Base-by-base conservation (phyloP, 495 filamentous ascomycete genomes). In the Xylaria cubensis region DNA sequence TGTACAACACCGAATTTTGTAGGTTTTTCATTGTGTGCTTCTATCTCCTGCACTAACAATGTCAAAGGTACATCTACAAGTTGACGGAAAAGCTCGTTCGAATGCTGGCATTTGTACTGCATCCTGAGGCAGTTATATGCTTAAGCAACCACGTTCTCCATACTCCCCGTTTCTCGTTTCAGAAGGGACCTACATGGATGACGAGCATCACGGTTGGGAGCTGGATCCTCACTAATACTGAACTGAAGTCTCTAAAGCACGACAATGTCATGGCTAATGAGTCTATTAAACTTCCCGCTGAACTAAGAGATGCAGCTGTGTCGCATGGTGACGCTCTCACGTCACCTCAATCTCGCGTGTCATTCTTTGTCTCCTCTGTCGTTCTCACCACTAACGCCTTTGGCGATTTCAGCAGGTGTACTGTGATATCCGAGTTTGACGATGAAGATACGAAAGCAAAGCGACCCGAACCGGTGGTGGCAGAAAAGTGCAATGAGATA, bases 371-470 rank as follows among this genome's bases (percentile, higher is more conserved):
- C 4, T 74, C 72, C n/a, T 74, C 72, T 24, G 42, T 74, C 24
- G 63, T 74, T 41, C 46, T 74, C 12, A 71, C 72, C 19, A 74
- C 72, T 1, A 74, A 74, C n/a, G 61, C 34, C 8, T 71, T 74
- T 41, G 72, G 72, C 55, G 72, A 74, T 17, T 74, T 74, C 24
- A 74, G 72, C 42, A 64, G 67, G 46, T 74, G 68, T 34, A 67
- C 62, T 21, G 39, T 71, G 0, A 71, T 74, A 19, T 74, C 72
- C 19, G 72, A 74, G 24, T 24, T 26, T 0, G 36, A 63, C 1
- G 39, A 67, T 26, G 32, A 26, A n/a, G 46, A 63, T 9, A 3
- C 2, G 1, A 6, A 39, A 17, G 15, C 0, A 2, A 4, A 59
- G n/a, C 26, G 32, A 34, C 12, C n/a, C 32, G 56, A 39, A 63